A percentile compares a stretch with the other conserved stretches of the same genome.
Evolutionary conservation across 2,329 filamentous ascomycete species (phyloP).

Genomic region (Colletotrichum navitas): DNA sequence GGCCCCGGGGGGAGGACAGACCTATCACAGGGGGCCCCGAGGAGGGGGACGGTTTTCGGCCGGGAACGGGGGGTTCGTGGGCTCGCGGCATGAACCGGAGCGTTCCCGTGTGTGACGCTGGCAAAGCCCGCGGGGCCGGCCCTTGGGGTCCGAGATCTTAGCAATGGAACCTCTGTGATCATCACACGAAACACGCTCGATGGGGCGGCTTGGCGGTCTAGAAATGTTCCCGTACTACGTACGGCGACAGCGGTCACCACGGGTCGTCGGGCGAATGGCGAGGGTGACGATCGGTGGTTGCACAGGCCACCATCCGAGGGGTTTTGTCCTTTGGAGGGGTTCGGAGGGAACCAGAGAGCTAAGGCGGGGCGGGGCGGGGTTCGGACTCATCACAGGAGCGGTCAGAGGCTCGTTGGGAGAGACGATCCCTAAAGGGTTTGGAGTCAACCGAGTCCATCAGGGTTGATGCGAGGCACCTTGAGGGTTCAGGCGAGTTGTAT

Average conservation of each 20-base stretch:
- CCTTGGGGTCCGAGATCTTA: background rate
- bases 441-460: background rate
- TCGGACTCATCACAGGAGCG: slow-evolving; percentile 33
- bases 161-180: background rate
- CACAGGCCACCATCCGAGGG: slow-evolving; percentile 8
- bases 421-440: background rate
- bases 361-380: slow-evolving; percentile 38
- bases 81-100: slow-evolving; percentile 39
- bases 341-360: slow-evolving; percentile 5
- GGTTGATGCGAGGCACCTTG: slow-evolving; percentile 25
- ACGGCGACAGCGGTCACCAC: background rate
- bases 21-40: slow-evolving; percentile 1
- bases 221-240: background rate
- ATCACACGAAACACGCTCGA: background rate
- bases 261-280: background rate
- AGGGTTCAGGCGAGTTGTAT: slow-evolving; percentile 1
- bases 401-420: slow-evolving; percentile 16
- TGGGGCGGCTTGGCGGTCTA: background rate
- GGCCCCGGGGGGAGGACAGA: background rate
- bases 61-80: slow-evolving; percentile 22
- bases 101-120: slow-evolving; percentile 11
- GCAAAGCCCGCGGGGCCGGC: background rate
- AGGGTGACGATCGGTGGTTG: slow-evolving; percentile 23
- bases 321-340: slow-evolving; percentile 17
- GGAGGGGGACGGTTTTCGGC: background rate